A percentile compares a stretch with the other conserved stretches of the same genome.
These are phyloP conservation scores for Mrakia gelida DNA, from an alignment of 768 basidiomycete species.

Conservation along the genomic window DNA sequence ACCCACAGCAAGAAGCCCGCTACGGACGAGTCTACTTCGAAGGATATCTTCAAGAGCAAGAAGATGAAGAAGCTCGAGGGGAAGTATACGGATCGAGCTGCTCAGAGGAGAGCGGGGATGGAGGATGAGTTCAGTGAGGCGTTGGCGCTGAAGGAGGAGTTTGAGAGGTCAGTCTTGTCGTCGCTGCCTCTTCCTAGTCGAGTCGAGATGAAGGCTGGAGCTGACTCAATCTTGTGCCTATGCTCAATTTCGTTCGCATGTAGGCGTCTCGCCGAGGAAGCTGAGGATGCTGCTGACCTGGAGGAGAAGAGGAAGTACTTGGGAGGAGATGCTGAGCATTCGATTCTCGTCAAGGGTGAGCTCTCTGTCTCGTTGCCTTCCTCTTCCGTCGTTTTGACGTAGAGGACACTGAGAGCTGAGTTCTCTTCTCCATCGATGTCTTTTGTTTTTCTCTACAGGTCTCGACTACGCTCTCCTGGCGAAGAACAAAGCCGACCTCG, in stretches of 20 bases:
- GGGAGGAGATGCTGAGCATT: slow-evolving; percentile 79
- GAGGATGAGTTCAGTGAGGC: slow-evolving; percentile 53
- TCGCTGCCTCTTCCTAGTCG: neutral
- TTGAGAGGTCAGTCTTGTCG: slow-evolving; percentile 51
- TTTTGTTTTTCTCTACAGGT: slow-evolving; percentile 51
- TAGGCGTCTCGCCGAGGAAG: slow-evolving; percentile 45
- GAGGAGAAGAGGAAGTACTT: slow-evolving; percentile 71
- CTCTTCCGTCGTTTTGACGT: neutral
- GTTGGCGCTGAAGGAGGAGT: slow-evolving; percentile 75
- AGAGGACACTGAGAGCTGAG: neutral
- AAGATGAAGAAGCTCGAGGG: slow-evolving; percentile 37
- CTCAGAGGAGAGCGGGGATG: slow-evolving; percentile 39
- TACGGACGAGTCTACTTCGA: slow-evolving; percentile 6
- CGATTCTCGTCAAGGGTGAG: slow-evolving; percentile 68
- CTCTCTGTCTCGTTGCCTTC: neutral
- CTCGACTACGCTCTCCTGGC: slow-evolving; percentile 82
- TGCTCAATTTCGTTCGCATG: slow-evolving; percentile 46
- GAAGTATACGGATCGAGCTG: slow-evolving; percentile 44
- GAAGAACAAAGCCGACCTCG: slow-evolving; percentile 66
- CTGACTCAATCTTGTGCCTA: slow-evolving; percentile 39
- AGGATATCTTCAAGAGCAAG: slow-evolving; percentile 35
- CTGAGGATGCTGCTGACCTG: slow-evolving; percentile 56
- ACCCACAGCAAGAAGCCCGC: slow-evolving; percentile 8
- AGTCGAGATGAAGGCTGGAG: neutral
- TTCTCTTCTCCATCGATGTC: no score